phyloP scores from a whole-genome alignment of 371 early-diverging fungal species.

The Neoconidiobolus thromboides region DNA sequence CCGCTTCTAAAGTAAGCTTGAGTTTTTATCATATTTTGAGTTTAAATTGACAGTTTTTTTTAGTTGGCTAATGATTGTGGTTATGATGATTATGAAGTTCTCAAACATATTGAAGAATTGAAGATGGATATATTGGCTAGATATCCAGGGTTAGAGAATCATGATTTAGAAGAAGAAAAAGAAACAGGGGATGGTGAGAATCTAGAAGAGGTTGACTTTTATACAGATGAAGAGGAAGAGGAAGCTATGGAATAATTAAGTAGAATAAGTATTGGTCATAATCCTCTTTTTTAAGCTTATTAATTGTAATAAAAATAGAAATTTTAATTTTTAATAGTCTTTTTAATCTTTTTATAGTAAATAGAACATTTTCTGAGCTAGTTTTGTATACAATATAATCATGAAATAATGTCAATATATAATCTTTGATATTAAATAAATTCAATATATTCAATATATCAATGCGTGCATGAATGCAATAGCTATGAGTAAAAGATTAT shows the following conservation, averaged over 20 bases:
- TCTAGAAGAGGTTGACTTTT: conserved; percentile 16
- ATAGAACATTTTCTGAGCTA: too few relatives aligned
- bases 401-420: too few relatives aligned
- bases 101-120: conserved; percentile 47
- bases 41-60: conserved; percentile 9
- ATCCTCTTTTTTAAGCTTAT: too few relatives aligned
- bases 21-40: conserved; percentile 5
- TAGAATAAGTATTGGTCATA: neutral
- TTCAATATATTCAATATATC: too few relatives aligned
- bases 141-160: conserved; percentile 22
- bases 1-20: conserved; percentile 36
- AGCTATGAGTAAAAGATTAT: too few relatives aligned
- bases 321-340: too few relatives aligned
- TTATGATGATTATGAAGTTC: conserved; percentile 43
- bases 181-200: conserved; percentile 8
- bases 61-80: conserved; percentile 33
- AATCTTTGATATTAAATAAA: too few relatives aligned
- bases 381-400: too few relatives aligned
- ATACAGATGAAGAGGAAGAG: conserved; percentile 16
- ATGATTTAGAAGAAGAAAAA: conserved; percentile 13
- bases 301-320: too few relatives aligned
- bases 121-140: conserved; percentile 23
- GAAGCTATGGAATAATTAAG: conserved; percentile 16
- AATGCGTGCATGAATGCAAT: too few relatives aligned
- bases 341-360: too few relatives aligned